A percentile compares a stretch with the other conserved stretches of the same genome.
Evolutionary conservation across 1,139 yeast genomes (phyloP).

Genomic region (Scheffersomyces illinoinensis): DNA sequence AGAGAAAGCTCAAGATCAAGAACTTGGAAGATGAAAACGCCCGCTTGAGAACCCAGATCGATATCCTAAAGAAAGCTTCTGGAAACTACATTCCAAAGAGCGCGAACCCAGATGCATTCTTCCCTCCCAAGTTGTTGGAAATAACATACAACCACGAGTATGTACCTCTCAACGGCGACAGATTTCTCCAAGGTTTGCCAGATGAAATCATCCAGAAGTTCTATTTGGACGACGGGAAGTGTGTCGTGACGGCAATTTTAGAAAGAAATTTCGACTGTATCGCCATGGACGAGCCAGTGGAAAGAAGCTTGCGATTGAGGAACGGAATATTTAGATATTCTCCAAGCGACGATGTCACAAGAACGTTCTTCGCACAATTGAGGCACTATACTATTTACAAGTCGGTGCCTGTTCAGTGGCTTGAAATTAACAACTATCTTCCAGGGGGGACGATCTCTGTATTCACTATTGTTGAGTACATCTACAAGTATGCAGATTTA

Average conservation of each 20-base stretch:
- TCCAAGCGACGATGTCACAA: background rate
- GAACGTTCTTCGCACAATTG: background rate
- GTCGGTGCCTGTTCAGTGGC: slow-evolving; percentile 4
- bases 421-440: background rate
- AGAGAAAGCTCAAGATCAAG: slow-evolving; percentile 4
- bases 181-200: background rate
- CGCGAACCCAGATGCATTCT: background rate
- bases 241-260: background rate
- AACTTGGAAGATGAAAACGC: slow-evolving; percentile 6
- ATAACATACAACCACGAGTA: background rate
- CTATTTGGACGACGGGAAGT: slow-evolving; percentile 4
- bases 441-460: slow-evolving; percentile 7
- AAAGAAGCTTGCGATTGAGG: background rate
- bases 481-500: slow-evolving; percentile 5
- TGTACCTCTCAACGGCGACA: background rate
- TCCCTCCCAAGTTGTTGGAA: background rate
- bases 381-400: background rate
- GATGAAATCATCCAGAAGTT: slow-evolving; percentile 3
- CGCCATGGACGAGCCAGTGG: background rate
- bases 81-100: background rate
- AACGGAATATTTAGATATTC: slow-evolving; percentile 4
- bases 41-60: slow-evolving; percentile 1
- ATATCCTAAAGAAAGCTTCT: background rate
- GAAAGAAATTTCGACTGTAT: background rate
- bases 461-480: slow-evolving; percentile 2